phyloP scores from a whole-genome alignment of 495 filamentous ascomycete species.

The Aspergillus avenaceus region DNA sequence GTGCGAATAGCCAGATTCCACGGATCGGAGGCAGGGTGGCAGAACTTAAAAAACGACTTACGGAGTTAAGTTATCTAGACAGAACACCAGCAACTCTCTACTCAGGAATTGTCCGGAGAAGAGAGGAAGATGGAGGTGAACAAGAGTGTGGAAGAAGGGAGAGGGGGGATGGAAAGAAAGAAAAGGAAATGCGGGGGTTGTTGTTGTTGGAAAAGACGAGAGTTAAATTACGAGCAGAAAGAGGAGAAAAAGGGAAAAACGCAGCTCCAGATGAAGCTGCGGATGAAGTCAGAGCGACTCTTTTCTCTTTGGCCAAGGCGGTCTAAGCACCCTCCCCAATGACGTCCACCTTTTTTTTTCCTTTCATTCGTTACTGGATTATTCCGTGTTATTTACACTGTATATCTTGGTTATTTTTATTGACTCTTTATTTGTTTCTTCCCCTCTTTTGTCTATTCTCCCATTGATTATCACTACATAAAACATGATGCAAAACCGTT shows the following conservation, averaged over 20 bases:
- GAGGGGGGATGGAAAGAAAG: conserved; percentile 37
- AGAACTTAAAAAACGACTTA: conserved; percentile 26
- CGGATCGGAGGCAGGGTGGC: conserved; percentile 35
- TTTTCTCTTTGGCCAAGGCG: conserved; percentile 7
- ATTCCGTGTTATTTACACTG: no score
- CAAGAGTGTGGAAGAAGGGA: no score
- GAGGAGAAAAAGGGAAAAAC: conserved; percentile 1
- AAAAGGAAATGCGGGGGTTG: conserved; percentile 24
- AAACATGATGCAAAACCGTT: no score
- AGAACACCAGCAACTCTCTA: neutral
- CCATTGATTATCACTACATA: no score
- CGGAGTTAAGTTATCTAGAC: neutral
- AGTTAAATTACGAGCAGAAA: conserved; percentile 13
- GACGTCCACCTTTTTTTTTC: neutral
- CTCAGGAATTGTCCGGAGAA: neutral
- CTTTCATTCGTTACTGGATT: no score
- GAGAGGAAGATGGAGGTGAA: conserved; percentile 1
- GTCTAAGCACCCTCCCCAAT: neutral
- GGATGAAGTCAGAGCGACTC: conserved; percentile 14
- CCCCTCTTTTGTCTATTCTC: no score
- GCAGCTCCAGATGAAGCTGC: conserved; percentile 12
- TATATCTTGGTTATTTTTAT: no score
- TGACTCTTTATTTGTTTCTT: no score
- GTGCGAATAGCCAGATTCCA: neutral
- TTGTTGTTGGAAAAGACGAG: conserved; percentile 1